Evolutionary conservation across 2,329 filamentous ascomycete species (phyloP).

Genomic region (Beauveria sp.): DNA sequence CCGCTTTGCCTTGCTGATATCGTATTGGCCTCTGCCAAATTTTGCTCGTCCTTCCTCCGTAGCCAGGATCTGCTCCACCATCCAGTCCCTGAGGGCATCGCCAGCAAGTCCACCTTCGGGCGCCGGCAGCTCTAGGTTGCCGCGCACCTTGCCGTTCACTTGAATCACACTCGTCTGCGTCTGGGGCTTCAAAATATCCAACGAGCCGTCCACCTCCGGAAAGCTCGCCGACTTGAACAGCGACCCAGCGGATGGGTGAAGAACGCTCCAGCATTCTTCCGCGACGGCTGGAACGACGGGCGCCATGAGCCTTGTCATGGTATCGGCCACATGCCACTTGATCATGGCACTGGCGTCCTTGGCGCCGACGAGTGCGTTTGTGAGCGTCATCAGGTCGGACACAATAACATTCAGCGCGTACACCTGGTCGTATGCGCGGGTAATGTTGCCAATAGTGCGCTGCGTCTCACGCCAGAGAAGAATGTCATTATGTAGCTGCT

Average conservation of each 20-base stretch:
- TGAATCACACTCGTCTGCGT: conserved; percentile 59
- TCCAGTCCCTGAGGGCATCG: conserved; percentile 47
- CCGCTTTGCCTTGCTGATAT: conserved; percentile 48
- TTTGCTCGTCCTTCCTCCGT: conserved; percentile 53
- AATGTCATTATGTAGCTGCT: conserved; percentile 38
- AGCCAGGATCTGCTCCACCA: conserved; percentile 52
- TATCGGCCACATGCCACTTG: conserved; percentile 40
- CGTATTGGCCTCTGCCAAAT: conserved; percentile 38
- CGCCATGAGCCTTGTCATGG: conserved; percentile 64
- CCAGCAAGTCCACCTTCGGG: conserved; percentile 33
- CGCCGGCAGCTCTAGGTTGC: conserved; percentile 56
- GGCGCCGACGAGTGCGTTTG: conserved; percentile 55
- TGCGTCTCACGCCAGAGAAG: conserved; percentile 60
- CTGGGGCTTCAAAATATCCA: conserved; percentile 41
- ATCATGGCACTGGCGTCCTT: conserved; percentile 32
- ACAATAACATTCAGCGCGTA: conserved; percentile 77
- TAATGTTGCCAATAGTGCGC: conserved; percentile 58
- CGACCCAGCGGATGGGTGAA: conserved; percentile 34
- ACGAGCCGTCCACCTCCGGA: conserved; percentile 46
- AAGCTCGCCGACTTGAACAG: conserved; percentile 46
- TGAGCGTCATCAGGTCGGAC: conserved; percentile 75
- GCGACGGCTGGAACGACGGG: conserved; percentile 74
- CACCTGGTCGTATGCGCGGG: conserved; percentile 59
- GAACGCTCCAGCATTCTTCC: conserved; percentile 68
- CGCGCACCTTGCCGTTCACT: conserved; percentile 70